Evolutionary conservation across 2,329 filamentous ascomycete species (phyloP).

Genomic region (Niveomyces coronatus): DNA sequence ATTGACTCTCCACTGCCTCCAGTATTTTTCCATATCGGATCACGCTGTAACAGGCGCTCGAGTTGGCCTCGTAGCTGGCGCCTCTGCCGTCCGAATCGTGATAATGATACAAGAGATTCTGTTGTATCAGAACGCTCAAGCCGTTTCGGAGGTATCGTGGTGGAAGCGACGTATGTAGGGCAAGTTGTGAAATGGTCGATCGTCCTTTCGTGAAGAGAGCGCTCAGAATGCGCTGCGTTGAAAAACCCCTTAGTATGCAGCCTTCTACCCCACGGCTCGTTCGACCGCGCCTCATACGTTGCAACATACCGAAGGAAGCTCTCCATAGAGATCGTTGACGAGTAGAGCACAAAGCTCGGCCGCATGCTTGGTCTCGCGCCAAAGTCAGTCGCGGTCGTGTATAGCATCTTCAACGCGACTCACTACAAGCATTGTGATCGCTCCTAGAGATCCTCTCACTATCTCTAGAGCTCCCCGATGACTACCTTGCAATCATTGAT

Average conservation of each 20-base stretch:
- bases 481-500: conserved; percentile 60
- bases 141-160: conserved; percentile 71
- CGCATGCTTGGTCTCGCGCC: conserved; percentile 55
- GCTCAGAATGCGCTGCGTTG: conserved; percentile 66
- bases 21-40: conserved; percentile 74
- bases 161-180: conserved; percentile 60
- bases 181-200: conserved; percentile 58
- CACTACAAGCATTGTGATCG: conserved; percentile 47
- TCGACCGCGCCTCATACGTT: too few species aligned
- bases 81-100: conserved; percentile 49
- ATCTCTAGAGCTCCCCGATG: conserved; percentile 65
- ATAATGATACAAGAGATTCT: conserved; percentile 72
- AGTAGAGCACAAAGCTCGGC: conserved; percentile 85
- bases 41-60: conserved; percentile 69
- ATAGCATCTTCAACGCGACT: too few species aligned
- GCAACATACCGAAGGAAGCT: conserved; percentile 75
- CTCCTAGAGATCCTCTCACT: conserved; percentile 68
- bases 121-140: conserved; percentile 75
- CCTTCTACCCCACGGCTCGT: not conserved
- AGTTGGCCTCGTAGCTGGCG: conserved; percentile 77
- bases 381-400: not conserved
- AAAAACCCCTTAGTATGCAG: conserved; percentile 11
- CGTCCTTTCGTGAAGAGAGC: conserved; percentile 71
- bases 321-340: conserved; percentile 81
- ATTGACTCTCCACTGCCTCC: conserved; percentile 60